Evolutionary conservation across 345 rosid genomes (phyloP), one percentile per base, ranked within the genome.

Genomic region (Brassica carinata): DNA sequence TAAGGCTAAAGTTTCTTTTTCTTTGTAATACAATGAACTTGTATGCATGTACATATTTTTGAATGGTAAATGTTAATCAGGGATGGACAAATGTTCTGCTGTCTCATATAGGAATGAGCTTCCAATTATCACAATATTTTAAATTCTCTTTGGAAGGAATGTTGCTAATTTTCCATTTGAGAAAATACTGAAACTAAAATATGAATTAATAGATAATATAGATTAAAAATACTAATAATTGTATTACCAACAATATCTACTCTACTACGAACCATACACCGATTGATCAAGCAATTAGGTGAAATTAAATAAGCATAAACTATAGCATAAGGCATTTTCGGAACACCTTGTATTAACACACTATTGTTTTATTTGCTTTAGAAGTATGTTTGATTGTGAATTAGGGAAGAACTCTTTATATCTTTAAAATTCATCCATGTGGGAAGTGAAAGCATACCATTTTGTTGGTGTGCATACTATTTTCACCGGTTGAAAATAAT

Each of bases 61-160:
- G 15, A 26, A 43, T 69, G 63, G 75, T 69, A 43, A n/a, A 18
- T 77, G n/a, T 77, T 59, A 23, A 18, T 62, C 13, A 45, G 69
- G 34, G 63, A 58, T 76, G 66, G 66, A 67, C 8, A 19, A 26
- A 55, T 5, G 27, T 36, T 57, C 5, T 34, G 30, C 17, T 9
- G 69, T 40, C 55, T 40, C 59, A 40, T 38, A 8, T 23, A 14
- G 10, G 19, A 73, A 14, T 72, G n/a, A 23, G n/a, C 15, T 61
- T 61, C 34, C 27, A 61, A 61, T 26, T 23, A 38, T 17, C 33
- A 31, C 7, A 48, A 31, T 0, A 14, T 65, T 51, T 51, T 4
- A 6, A 48, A 48, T 11, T 23, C 5, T 34, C 11, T 23, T 66
- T 5, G 7, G 27, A 34, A 55, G 17, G 17, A 36, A 55, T 55